phyloP scores from a whole-genome alignment of 2,329 filamentous ascomycete genomes.

The Onygenales sp. region DNA sequence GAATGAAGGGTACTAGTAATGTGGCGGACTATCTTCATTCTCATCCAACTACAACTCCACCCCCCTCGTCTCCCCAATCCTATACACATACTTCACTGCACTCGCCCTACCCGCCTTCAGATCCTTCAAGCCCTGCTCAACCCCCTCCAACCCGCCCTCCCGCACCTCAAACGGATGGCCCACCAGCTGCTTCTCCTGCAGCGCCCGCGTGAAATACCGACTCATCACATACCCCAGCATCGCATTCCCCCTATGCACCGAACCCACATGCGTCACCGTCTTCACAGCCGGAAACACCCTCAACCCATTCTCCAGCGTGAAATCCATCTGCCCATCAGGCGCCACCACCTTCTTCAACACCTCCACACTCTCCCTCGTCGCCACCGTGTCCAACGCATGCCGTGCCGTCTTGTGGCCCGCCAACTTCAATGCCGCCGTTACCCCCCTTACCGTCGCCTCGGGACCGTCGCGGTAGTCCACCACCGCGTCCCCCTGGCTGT shows the following conservation, averaged over 20 bases:
- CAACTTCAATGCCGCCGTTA: slow-evolving; percentile 33
- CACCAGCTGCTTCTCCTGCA: slow-evolving; percentile 42
- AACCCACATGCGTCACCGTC: slow-evolving; percentile 28
- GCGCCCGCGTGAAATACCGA: slow-evolving; percentile 34
- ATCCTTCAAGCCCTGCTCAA: slow-evolving; percentile 38
- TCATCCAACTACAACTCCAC: not conserved
- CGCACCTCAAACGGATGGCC: slow-evolving; percentile 44
- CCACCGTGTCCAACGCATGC: slow-evolving; percentile 48
- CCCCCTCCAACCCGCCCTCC: slow-evolving; percentile 43
- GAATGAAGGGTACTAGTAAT: no score
- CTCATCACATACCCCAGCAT: slow-evolving; percentile 40
- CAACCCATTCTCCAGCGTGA: slow-evolving; percentile 37
- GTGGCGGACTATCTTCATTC: no score
- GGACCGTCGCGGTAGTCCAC: slow-evolving; percentile 53
- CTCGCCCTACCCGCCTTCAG: slow-evolving; percentile 53
- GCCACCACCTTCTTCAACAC: slow-evolving; percentile 39
- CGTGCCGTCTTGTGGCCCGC: slow-evolving; percentile 20
- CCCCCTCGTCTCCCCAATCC: slow-evolving; percentile 40
- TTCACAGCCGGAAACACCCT: slow-evolving; percentile 13
- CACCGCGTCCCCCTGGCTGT: slow-evolving; percentile 45
- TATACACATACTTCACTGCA: slow-evolving; percentile 56
- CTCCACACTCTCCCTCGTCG: slow-evolving; percentile 40
- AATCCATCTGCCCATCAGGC: slow-evolving; percentile 26
- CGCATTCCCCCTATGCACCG: slow-evolving; percentile 23
- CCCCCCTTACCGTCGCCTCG: slow-evolving; percentile 38